phyloP scores from a whole-genome alignment of 1,139 yeast species.

The Zygosaccharomyces sapae region DNA sequence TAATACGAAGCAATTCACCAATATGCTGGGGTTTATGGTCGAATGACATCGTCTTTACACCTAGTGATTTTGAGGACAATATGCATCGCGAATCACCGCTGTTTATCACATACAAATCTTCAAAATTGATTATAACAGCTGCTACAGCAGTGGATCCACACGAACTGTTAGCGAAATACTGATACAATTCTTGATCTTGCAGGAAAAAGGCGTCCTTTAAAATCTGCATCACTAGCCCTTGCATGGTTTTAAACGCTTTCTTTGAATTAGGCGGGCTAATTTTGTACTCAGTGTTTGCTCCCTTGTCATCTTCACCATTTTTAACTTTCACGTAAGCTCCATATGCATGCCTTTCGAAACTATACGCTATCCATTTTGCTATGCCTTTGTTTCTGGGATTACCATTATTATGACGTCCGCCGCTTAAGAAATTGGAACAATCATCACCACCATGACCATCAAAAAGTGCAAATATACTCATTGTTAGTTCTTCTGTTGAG shows the following conservation, averaged over 20 bases:
- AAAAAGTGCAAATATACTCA: slow-evolving; percentile 67
- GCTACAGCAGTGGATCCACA: slow-evolving; percentile 72
- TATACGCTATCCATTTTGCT: slow-evolving; percentile 30
- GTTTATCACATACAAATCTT: slow-evolving; percentile 52
- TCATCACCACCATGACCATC: slow-evolving; percentile 78
- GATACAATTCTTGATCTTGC: slow-evolving; percentile 52
- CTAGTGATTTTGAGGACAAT: slow-evolving; percentile 40
- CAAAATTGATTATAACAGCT: slow-evolving; percentile 47
- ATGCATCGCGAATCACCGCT: slow-evolving; percentile 75
- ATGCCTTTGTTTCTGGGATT: slow-evolving; percentile 21
- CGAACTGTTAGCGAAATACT: slow-evolving; percentile 41
- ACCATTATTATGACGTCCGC: slow-evolving; percentile 40
- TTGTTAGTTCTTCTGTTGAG: slow-evolving; percentile 26
- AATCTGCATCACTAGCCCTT: slow-evolving; percentile 41
- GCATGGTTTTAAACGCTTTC: slow-evolving; percentile 32
- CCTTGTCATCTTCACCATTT: slow-evolving; percentile 7
- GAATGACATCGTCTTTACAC: slow-evolving; percentile 59
- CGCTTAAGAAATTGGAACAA: slow-evolving; percentile 53
- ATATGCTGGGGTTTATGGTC: slow-evolving; percentile 75
- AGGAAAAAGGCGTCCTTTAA: slow-evolving; percentile 51
- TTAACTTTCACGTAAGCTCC: slow-evolving; percentile 17
- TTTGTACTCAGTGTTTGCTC: slow-evolving; percentile 3
- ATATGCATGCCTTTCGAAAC: slow-evolving; percentile 33
- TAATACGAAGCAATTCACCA: slow-evolving; percentile 72
- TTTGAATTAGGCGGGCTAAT: slow-evolving; percentile 16